These are phyloP conservation scores for Neurospora sp. DNA, from an alignment of 495 filamentous ascomycete genomes.

Conservation along the genomic window DNA sequence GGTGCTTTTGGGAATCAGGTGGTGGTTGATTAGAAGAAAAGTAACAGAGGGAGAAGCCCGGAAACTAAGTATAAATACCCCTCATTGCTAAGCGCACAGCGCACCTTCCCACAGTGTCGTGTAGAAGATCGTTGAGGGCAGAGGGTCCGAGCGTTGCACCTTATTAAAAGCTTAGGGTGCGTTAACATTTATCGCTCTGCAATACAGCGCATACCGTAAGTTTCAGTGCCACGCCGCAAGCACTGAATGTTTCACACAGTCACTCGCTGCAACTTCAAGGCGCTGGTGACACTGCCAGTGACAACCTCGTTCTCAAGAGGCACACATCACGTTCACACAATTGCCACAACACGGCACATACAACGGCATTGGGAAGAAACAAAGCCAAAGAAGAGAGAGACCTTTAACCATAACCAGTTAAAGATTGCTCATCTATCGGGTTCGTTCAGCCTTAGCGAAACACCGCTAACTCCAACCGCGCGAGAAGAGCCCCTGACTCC, in stretches of 20 bases:
- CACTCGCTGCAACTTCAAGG: neutral
- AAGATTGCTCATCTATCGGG: neutral
- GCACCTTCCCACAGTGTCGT: no score
- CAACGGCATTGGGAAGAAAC: neutral
- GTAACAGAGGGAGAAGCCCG: no score
- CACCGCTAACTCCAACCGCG: neutral
- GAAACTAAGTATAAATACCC: no score
- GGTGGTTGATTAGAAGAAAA: no score
- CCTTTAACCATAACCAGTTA: neutral
- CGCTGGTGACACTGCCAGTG: neutral
- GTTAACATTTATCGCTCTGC: neutral
- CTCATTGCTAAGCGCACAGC: no score
- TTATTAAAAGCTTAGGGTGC: neutral
- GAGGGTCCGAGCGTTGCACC: neutral
- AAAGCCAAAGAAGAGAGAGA: neutral
- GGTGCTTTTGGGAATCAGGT: no score
- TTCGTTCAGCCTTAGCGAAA: neutral
- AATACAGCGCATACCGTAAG: neutral
- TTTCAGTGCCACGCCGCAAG: neutral
- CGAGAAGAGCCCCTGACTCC: neutral
- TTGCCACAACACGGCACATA: neutral
- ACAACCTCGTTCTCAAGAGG: neutral
- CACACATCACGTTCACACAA: neutral
- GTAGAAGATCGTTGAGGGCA: neutral
- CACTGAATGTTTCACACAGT: neutral